Evolutionary conservation across 352 stramenopile genomes (phyloP), one percentile per base, ranked within the genome.

Genomic region (Globisporangium barbulae): DNA sequence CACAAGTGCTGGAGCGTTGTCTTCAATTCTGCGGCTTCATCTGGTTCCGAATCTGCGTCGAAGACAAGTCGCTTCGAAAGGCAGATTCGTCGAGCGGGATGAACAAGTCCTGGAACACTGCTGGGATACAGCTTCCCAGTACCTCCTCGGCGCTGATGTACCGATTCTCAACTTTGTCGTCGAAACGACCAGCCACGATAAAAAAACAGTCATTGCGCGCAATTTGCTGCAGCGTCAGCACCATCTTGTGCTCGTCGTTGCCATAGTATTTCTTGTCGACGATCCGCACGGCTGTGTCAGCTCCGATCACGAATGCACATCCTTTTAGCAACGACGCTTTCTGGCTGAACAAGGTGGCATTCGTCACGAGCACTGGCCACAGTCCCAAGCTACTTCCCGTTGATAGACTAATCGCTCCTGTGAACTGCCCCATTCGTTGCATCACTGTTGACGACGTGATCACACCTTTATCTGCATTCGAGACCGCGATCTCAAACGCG

Each of bases 251-350:
- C 59, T 81, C 71, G 59, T 93, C 74, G 64, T 83, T 79, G 31
- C 69, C 78, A 59, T 98, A 98, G 64, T 98, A 97, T 59, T 96
- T 97, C 37, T 89, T 85, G 72, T 97, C 81, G 12, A 98, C 73
- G 25, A 98, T 75, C 7, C 92, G 83, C 42, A 91, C 69, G 9
- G 88, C 85, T 9, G 92, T 98, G 53, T 98, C 92, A 9, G 88
- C 92, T 30, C 92, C 92, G 61, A 98, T 85, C 15, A 96, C 70
- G 50, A 98, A 97, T 17, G 73, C 71, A 33, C 89, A 96, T 15
- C 71, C 65, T 35, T 73, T 71, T 30, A 98, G 82, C 1, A 98
- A 41, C 1, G 77, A 64, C 3, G 92, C 78, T 70, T 98, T 97
- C 19, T 94, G 71, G 1, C 75, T 66, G 35, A 97, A 97, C 0